These are phyloP conservation scores for Kluyveromyces sp. DNA, from an alignment of 1,139 yeast genomes.

Conservation along the genomic window DNA sequence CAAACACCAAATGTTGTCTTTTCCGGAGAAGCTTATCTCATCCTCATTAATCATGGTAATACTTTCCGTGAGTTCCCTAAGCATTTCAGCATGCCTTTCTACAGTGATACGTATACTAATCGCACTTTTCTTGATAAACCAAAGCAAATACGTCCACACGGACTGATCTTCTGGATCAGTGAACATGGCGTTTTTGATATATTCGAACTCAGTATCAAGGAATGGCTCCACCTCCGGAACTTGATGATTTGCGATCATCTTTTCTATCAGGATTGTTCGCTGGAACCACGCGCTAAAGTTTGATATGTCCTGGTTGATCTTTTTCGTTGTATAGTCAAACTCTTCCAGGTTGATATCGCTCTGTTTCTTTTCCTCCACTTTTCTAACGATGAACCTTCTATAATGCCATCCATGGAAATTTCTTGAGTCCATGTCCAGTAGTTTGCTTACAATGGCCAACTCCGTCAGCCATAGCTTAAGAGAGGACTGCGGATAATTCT, in stretches of 20 bases:
- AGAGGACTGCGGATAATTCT: slow-evolving; percentile 42
- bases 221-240: slow-evolving; percentile 31
- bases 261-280: slow-evolving; percentile 62
- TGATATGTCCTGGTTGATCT: slow-evolving; percentile 76
- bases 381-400: slow-evolving; percentile 60
- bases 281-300: slow-evolving; percentile 97
- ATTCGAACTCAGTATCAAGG: slow-evolving; percentile 52
- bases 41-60: slow-evolving; percentile 57
- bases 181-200: slow-evolving; percentile 76
- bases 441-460: slow-evolving; percentile 56
- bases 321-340: slow-evolving; percentile 67
- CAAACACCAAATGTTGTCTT: slow-evolving; percentile 64
- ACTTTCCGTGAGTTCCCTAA: slow-evolving; percentile 36
- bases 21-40: slow-evolving; percentile 48
- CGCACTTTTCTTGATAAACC: slow-evolving; percentile 57
- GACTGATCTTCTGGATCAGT: slow-evolving; percentile 94
- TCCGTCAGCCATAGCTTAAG: slow-evolving; percentile 57
- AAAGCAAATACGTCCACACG: slow-evolving; percentile 80
- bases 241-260: slow-evolving; percentile 36
- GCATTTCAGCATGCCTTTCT: slow-evolving; percentile 30
- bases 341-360: slow-evolving; percentile 41
- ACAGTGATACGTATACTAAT: slow-evolving; percentile 19
- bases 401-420: slow-evolving; percentile 97
- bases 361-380: slow-evolving; percentile 38
- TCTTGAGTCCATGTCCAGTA: slow-evolving; percentile 67